phyloP scores from a whole-genome alignment of 176 grass and related monocot genomes.

The Juncus effusus region DNA sequence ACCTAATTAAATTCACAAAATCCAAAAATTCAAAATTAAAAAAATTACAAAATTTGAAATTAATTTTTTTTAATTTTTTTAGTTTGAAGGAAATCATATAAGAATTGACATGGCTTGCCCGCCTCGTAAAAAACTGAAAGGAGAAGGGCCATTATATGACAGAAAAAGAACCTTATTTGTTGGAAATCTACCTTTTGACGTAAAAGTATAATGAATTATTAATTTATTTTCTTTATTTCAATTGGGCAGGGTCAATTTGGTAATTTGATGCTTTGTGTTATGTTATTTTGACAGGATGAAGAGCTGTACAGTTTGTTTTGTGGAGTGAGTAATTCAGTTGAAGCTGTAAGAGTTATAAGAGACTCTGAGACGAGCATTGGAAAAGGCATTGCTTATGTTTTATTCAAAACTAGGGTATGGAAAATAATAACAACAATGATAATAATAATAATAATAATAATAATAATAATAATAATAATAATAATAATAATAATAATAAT shows the following conservation, averaged over 20 bases:
- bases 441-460: no score
- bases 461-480: no score
- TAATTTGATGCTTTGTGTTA: not conserved
- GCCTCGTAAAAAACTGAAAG: conserved; percentile 77
- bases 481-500: not conserved
- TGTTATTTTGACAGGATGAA: conserved; percentile 62
- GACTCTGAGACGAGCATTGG: conserved; percentile 74
- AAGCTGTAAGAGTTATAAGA: conserved; percentile 85
- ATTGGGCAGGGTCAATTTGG: not conserved
- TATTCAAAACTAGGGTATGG: conserved; percentile 95
- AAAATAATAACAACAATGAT: no score
- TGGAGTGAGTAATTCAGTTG: conserved; percentile 49
- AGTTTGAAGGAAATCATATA: conserved; percentile 92
- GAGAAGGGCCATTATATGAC: conserved; percentile 80
- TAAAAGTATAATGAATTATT: conserved; percentile 51
- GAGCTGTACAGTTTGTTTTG: conserved; percentile 85
- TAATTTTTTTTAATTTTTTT: conserved; percentile 27
- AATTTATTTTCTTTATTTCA: conserved; percentile 5
- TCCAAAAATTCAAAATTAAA: no score
- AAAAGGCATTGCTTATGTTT: conserved; percentile 88
- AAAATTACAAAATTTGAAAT: not conserved
- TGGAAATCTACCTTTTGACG: conserved; percentile 93
- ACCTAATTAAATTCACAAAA: not conserved
- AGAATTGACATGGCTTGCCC: conserved; percentile 85
- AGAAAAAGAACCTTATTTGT: conserved; percentile 91